Evolutionary conservation across 495 filamentous ascomycete species (phyloP).

Genomic region (Sabuloglossum arenarium): DNA sequence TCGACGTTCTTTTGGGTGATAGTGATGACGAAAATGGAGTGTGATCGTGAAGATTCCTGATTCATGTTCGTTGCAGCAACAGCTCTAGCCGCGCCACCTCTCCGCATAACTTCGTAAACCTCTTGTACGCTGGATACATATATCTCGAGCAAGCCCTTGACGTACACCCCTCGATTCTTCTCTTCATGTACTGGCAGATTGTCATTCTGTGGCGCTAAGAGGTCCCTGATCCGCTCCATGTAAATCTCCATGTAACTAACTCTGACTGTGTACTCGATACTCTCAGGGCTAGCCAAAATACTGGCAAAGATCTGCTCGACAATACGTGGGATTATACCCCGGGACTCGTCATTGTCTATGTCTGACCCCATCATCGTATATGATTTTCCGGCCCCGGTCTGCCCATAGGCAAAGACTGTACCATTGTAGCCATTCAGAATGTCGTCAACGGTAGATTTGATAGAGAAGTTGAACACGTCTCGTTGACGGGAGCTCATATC

Average conservation of each 20-base stretch:
- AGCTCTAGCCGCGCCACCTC: constrained; percentile 69
- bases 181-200: constrained; percentile 95
- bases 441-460: constrained; percentile 87
- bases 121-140: constrained; percentile 92
- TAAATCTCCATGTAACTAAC: constrained; percentile 99
- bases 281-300: constrained; percentile 73
- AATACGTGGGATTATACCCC: constrained; percentile 91
- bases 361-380: constrained; percentile 98
- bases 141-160: constrained; percentile 85
- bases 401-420: constrained; percentile 96
- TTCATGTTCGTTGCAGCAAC: constrained; percentile 99
- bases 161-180: constrained; percentile 88
- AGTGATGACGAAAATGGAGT: constrained; percentile 96
- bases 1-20: constrained; percentile 96
- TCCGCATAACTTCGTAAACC: constrained; percentile 92
- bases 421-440: constrained; percentile 98
- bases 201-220: constrained; percentile 79
- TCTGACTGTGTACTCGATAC: constrained; percentile 92
- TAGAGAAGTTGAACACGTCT: constrained; percentile 95
- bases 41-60: constrained; percentile 91
- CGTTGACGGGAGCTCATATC: constrained; percentile 69
- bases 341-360: constrained; percentile 75
- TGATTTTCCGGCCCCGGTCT: constrained; percentile 96
- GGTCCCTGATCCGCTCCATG: constrained; percentile 94
- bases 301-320: constrained; percentile 95